Evolutionary conservation across 202 grass and related monocot genomes (phyloP), one percentile per base, ranked within the genome.

Genomic region (Setaria italica): DNA sequence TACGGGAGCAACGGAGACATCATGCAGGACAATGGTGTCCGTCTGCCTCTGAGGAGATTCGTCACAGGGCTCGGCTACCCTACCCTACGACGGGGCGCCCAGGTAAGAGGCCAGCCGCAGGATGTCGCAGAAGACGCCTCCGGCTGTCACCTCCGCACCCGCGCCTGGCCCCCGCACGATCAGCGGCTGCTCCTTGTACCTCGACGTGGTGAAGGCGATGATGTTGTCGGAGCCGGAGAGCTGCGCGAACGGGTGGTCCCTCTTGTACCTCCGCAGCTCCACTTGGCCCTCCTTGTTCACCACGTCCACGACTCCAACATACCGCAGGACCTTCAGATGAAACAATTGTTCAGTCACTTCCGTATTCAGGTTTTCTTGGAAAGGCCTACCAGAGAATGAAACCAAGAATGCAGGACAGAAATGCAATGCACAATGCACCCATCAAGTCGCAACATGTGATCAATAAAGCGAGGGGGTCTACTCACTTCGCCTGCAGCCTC

Each of bases 41-140:
- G 34, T 74, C 81, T 58, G 53, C 68, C 67, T 66, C 75, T 10
- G 10, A 47, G 21, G 33, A 67, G 67, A 73, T 72, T 64, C 20
- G 48, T 10, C 47, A 84, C 20, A 19, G 0, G 21, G 14, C 50
- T 4, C 34, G 4, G 7, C 9, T 10, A 6, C 6, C 32, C 35
- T 67, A 45, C 15, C 34, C 67, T 92, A 99, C 0, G 93, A 96
- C 7, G 97, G 94, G 30, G 97, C 94, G 1, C 97, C 97, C 1
- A 99, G 92, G 90, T 92, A 99, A 57, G 97, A 99, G 0, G 94
- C 94, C 58, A 99, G 77, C 59, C 94, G 85, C 70, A 99, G 72
- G 35, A 99, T 92, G 83, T 99, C 97, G 15, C 94, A 91, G 88
- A 99, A 99, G 30, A 99, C 87, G 21, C 97, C 97, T 34, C 94